These are phyloP conservation scores for Plasmodium vivax DNA, from an alignment of 169 alveolate genomes.

Conservation along the genomic window DNA sequence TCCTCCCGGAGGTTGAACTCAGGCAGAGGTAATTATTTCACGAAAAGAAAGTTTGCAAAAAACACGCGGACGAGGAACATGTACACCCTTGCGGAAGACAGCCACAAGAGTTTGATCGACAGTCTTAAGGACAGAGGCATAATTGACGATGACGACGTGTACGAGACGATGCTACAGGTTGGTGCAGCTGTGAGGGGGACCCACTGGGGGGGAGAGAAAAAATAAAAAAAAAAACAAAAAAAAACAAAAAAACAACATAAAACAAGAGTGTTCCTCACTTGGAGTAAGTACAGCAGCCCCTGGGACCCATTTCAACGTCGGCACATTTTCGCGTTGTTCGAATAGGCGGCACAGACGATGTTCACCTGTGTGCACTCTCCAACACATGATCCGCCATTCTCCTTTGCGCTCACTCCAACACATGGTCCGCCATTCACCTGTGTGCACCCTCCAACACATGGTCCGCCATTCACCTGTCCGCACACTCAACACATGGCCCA, in stretches of 20 bases:
- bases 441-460: neutral
- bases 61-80: constrained; percentile 1
- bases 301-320: neutral
- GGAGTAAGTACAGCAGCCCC: neutral
- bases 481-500: neutral
- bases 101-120: constrained; percentile 55
- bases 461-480: neutral
- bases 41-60: neutral
- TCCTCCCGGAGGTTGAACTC: neutral
- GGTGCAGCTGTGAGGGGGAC: neutral
- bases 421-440: neutral
- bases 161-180: constrained; percentile 74
- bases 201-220: neutral
- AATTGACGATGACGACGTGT: constrained; percentile 75
- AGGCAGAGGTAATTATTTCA: neutral
- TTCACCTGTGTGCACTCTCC: neutral
- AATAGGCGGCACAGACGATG: neutral
- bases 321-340: neutral
- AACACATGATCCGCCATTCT: neutral
- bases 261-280: neutral
- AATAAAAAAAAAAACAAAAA: neutral
- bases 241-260: neutral
- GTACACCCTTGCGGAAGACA: constrained; percentile 34
- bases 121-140: constrained; percentile 61
- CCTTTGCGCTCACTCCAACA: neutral